A percentile compares a stretch with the other conserved stretches of the same genome.
phyloP scores from a whole-genome alignment of 1,284 basidiomycete species.

The Cryptococcus hybrid region DNA sequence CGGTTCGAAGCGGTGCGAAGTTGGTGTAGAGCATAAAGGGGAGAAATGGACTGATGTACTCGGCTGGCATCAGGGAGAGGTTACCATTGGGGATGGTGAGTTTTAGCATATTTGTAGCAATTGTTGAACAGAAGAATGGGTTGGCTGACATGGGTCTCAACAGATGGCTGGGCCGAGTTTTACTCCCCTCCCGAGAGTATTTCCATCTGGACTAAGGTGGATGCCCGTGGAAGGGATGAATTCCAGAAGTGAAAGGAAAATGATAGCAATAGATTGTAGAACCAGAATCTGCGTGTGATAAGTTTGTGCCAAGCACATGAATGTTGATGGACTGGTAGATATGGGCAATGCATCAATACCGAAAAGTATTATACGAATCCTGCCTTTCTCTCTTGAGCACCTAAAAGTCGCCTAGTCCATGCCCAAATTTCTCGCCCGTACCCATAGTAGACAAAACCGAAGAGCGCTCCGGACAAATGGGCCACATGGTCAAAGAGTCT shows the following conservation, averaged over 20 bases:
- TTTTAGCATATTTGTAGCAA: not conserved
- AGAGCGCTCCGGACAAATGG: constrained; percentile 47
- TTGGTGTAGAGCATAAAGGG: constrained; percentile 56
- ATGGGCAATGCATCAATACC: not conserved
- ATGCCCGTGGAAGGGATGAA: constrained; percentile 53
- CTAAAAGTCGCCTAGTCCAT: constrained; percentile 28
- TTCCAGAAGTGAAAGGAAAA: constrained; percentile 34
- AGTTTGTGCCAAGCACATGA: not conserved
- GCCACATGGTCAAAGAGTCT: constrained; percentile 50
- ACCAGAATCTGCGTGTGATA: too few species aligned
- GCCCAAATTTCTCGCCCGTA: constrained; percentile 36
- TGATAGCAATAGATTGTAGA: too few species aligned
- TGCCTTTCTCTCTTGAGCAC: constrained; percentile 12
- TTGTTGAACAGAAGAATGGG: not conserved
- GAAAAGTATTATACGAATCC: not conserved
- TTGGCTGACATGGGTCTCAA: not conserved
- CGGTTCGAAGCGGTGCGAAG: constrained; percentile 53
- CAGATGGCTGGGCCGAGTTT: constrained; percentile 59
- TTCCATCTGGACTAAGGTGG: constrained; percentile 55
- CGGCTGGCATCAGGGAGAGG: constrained; percentile 57
- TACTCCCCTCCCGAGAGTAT: constrained; percentile 51
- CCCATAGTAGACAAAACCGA: constrained; percentile 46
- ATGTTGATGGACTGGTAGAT: not conserved
- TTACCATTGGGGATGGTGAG: constrained; percentile 54
- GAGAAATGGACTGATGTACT: constrained; percentile 59